A percentile compares a stretch with the other conserved stretches of the same genome.
Conservation (phyloP, 2,329 filamentous ascomycete species). For the Fusarium ambrosium region DNA sequence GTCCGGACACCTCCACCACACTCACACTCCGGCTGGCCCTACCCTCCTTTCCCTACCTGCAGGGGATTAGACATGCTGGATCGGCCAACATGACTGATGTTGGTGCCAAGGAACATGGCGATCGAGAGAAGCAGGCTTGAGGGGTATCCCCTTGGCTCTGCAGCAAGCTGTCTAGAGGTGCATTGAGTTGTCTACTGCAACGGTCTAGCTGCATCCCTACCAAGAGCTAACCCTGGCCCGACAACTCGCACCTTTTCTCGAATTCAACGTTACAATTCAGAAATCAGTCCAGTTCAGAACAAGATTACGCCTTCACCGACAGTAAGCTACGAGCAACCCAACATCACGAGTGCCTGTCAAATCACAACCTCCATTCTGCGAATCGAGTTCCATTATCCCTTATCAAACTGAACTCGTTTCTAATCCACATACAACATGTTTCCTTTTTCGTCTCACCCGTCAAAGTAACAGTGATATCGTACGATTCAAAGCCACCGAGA, state of each 20-base stretch:
- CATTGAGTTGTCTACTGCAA: neutral
- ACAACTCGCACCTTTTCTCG: neutral
- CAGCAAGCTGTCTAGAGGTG: neutral
- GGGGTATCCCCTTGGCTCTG: slow-evolving; percentile 2
- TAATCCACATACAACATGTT: slow-evolving; percentile 22
- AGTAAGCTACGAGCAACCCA: neutral
- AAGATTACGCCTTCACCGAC: neutral
- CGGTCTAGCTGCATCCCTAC: neutral
- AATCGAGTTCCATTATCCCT: slow-evolving; percentile 11
- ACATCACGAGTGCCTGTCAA: neutral
- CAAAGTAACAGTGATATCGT: slow-evolving; percentile 25
- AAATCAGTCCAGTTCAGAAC: neutral
- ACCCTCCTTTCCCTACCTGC: neutral
- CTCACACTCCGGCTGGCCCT: neutral
- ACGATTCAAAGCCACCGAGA: slow-evolving; percentile 26
- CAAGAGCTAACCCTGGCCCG: neutral
- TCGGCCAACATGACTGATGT: neutral
- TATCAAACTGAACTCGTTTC: slow-evolving; percentile 36
- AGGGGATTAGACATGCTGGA: neutral
- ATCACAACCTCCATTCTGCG: neutral
- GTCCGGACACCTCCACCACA: slow-evolving; percentile 2
- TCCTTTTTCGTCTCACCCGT: slow-evolving; percentile 12
- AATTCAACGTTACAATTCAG: neutral
- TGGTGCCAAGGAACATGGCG: slow-evolving; percentile 3
- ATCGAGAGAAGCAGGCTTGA: slow-evolving; percentile 1